phyloP scores from a whole-genome alignment of 2,329 filamentous ascomycete genomes.

The Stromatinia cepivora region DNA sequence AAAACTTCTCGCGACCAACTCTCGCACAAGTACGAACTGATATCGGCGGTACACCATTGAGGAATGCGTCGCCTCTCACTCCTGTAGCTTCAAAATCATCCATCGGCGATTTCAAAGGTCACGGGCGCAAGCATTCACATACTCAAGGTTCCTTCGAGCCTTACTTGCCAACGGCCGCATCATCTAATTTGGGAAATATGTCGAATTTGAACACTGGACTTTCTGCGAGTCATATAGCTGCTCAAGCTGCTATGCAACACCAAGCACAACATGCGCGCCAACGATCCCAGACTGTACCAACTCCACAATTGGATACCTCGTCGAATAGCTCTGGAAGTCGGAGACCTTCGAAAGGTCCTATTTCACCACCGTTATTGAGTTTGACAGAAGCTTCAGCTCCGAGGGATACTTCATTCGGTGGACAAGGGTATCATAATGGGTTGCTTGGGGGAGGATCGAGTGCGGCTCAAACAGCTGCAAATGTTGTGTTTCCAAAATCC shows the following conservation, averaged over 20 bases:
- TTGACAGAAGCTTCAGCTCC: slow-evolving; percentile 65
- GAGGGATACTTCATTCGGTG: slow-evolving; percentile 55
- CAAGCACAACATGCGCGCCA: slow-evolving; percentile 56
- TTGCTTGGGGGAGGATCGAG: slow-evolving; percentile 60
- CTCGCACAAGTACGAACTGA: slow-evolving; percentile 27
- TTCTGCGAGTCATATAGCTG: slow-evolving; percentile 75
- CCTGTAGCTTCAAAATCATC: slow-evolving; percentile 45
- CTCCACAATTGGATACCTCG: slow-evolving; percentile 43
- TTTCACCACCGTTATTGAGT: slow-evolving; percentile 63
- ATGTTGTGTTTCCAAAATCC: slow-evolving; percentile 66
- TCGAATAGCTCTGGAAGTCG: slow-evolving; percentile 32
- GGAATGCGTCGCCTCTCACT: slow-evolving; percentile 47
- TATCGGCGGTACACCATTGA: slow-evolving; percentile 30
- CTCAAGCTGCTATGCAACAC: slow-evolving; percentile 72
- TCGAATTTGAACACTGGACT: slow-evolving; percentile 44
- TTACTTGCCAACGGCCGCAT: slow-evolving; percentile 59
- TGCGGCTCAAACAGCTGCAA: slow-evolving; percentile 70
- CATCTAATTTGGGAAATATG: slow-evolving; percentile 43
- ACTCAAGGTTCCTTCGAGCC: slow-evolving; percentile 78
- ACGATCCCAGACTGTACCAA: slow-evolving; percentile 72
- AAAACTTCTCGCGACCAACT: slow-evolving; percentile 60
- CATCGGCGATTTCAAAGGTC: slow-evolving; percentile 42
- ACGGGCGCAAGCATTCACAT: slow-evolving; percentile 68
- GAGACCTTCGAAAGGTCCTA: slow-evolving; percentile 46
- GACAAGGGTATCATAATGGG: slow-evolving; percentile 58